Conservation (phyloP, 148 eudicot species). For the Amaranthus hypochondriacus region DNA sequence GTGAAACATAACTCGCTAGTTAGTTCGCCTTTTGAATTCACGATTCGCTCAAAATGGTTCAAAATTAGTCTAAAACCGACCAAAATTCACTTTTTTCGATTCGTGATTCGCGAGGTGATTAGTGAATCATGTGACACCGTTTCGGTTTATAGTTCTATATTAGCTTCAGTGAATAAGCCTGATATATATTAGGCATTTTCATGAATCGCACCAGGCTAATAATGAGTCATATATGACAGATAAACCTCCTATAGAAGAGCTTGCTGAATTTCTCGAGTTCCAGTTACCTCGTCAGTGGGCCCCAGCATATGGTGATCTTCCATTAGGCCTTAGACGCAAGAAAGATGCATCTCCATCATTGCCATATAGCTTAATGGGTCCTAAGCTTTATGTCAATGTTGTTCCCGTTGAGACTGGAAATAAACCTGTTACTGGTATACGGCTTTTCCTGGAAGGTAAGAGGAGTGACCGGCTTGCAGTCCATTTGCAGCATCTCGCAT, state of each 20-base stretch:
- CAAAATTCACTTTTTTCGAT: too few species aligned
- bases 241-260: slow-evolving; percentile 92
- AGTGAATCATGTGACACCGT: too few species aligned
- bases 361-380: slow-evolving; percentile 77
- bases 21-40: too few species aligned
- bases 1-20: too few species aligned
- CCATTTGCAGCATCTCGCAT: slow-evolving; percentile 88
- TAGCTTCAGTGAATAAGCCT: not conserved
- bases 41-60: too few species aligned
- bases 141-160: too few species aligned
- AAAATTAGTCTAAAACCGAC: too few species aligned
- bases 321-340: slow-evolving; percentile 67
- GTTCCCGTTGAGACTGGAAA: slow-evolving; percentile 66
- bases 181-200: not conserved
- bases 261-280: slow-evolving; percentile 78
- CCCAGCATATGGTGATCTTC: slow-evolving; percentile 84
- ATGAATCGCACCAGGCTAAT: slow-evolving; percentile 13
- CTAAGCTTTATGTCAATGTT: slow-evolving; percentile 77
- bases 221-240: slow-evolving; percentile 43
- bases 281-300: slow-evolving; percentile 99
- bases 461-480: slow-evolving; percentile 74
- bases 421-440: slow-evolving; percentile 87
- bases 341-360: slow-evolving; percentile 72
- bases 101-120: too few species aligned
- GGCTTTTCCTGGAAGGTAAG: slow-evolving; percentile 85